Evolutionary conservation across 2,329 filamentous ascomycete genomes (phyloP), one percentile per base, ranked within the genome.

Genomic region (Metarhizium brunneum): DNA sequence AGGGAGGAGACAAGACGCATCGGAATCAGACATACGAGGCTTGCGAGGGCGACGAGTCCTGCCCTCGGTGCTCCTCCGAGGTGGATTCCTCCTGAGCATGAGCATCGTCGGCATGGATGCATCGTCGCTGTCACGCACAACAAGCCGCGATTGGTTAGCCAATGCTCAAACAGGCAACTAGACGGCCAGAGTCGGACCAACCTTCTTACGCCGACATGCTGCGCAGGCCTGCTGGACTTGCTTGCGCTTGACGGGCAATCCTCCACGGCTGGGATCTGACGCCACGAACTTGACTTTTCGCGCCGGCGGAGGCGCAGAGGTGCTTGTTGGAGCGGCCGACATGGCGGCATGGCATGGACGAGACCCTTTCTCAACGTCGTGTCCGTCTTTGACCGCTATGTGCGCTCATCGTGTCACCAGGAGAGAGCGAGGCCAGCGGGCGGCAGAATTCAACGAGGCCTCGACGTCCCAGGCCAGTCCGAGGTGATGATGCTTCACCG

Each of bases 221-320:
- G 73, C 70, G 59, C 82, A 85, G 4, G 82, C 82, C 35, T 83
- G 80, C 56, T 76, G 74, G 25, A 82, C 79, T 63, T 84, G 82
- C 60, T 81, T 81, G 52, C 81, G 71, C 69, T 85, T 85, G 54
- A 81, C 70, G 4, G 80, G 80, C 56, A 83, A 67, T 18, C 80
- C 80, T 50, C 71, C 71, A 16, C 71, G 65, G 29, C 71, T 71
- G 6, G 72, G 71, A 65, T 83, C 78, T 13, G 79, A 78, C 54
- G 75, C 78, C 56, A 84, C 76, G 64, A 84, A 84, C 62, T 77
- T 81, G 66, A 83, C 79, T 55, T 68, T 62, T 47, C 58, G 57
- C 36, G 57, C 55, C 35, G 51, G 52, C 1, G 53, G 36, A 40
- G 55, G 54, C 54, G 56, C 40, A 29, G 57, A 29, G 11, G 47